phyloP scores from a whole-genome alignment of 129 eudicot species.

The Saussurea involucrata region DNA sequence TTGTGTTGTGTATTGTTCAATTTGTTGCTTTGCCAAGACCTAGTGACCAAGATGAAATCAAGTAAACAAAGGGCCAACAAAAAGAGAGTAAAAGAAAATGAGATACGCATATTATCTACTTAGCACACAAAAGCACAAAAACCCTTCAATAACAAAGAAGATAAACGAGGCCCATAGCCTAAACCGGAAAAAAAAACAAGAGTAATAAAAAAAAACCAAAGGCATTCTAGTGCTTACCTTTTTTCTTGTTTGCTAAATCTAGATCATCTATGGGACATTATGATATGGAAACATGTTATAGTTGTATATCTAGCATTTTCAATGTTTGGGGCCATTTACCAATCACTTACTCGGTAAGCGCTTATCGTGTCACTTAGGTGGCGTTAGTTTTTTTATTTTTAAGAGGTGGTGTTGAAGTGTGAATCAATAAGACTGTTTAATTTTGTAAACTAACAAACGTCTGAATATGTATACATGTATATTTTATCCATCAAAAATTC shows the following conservation, averaged over 20 bases:
- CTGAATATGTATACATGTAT: too few relatives aligned
- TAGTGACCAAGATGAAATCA: constrained; percentile 22
- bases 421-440: too few relatives aligned
- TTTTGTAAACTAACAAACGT: too few relatives aligned
- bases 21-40: constrained; percentile 66
- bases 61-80: background rate
- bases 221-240: background rate
- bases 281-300: background rate
- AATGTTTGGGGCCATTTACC: too few relatives aligned
- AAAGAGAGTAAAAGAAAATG: background rate
- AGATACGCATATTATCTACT: background rate
- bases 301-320: background rate
- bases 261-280: background rate
- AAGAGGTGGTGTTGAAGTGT: too few relatives aligned
- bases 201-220: background rate
- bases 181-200: background rate
- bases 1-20: constrained; percentile 63
- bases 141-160: background rate
- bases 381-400: too few relatives aligned
- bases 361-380: too few relatives aligned
- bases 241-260: background rate
- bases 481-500: too few relatives aligned
- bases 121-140: background rate
- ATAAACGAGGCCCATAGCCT: background rate
- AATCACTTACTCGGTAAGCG: too few relatives aligned